Evolutionary conservation across 208 protist genomes (phyloP), one percentile per base, ranked within the genome.

Genomic region (Trypanosomatidae sp.): DNA sequence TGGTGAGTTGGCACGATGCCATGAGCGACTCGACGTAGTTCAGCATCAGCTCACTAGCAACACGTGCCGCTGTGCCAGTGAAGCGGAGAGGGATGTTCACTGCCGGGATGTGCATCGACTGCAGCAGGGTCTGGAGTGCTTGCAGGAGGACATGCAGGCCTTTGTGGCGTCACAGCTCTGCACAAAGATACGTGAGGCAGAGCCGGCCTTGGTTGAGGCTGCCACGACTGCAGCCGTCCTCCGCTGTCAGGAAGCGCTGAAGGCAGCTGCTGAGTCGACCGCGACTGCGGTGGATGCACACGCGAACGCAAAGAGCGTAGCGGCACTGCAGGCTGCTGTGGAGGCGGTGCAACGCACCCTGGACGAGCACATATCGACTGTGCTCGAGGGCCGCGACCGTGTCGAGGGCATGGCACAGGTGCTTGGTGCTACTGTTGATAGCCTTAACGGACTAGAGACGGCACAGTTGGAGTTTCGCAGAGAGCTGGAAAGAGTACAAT

Each of bases 1-100:
- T 50, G 64, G 53, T 53, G 64, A 50, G 44, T 28, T 68, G 64
- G 41, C 44, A 28, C 64, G 44, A 46, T 78, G 55, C 60, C 59
- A 73, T 52, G 43, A 62, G 33, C 73, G 73, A 25, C 55, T 78
- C 17, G 66, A 73, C 39, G 58, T 19, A 6, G 41, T 69, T 25
- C 59, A 78, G 67, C 67, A 73, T 30, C 46, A 50, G n/a, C 50
- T 73, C 4, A 53, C 9, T 39, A 62, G 49, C 19, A 41, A 68
- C 19, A 9, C 49, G 49, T 53, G 66, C 49, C 36, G 66, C 30
- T 43, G 25, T 25, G 46, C 13, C 25, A 22, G 64, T 39, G 44
- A 68, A 17, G 15, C 39, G 10, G 46, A 53, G 64, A 39, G 44
- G 44, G 44, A 50, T 8, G 64, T 8, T 10, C n/a, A 53, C 15